These are phyloP conservation scores for Cladosporium austrohemisphaericum DNA, from an alignment of 2,329 filamentous ascomycete species.

Conservation along the genomic window DNA sequence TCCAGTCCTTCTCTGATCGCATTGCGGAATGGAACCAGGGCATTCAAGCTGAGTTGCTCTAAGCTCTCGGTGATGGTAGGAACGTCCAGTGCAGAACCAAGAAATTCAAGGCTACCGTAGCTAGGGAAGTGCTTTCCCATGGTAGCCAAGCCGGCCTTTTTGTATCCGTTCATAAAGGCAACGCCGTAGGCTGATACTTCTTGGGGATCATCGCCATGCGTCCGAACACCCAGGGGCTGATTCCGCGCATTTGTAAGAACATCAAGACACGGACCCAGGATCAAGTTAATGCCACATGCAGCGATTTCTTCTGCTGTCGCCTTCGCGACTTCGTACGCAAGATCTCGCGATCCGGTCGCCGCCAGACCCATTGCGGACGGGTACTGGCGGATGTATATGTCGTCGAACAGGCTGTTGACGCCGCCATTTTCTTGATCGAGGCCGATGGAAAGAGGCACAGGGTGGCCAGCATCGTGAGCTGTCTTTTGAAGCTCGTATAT, in stretches of 20 bases:
- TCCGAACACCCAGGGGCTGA: conserved; percentile 84
- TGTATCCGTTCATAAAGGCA: conserved; percentile 86
- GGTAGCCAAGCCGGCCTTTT: conserved; percentile 81
- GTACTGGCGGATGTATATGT: conserved; percentile 93
- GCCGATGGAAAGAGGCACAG: conserved; percentile 82
- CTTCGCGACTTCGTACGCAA: conserved; percentile 87
- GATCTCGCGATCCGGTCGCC: conserved; percentile 78
- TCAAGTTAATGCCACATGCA: conserved; percentile 92
- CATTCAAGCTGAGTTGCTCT: conserved; percentile 87
- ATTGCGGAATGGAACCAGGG: conserved; percentile 85
- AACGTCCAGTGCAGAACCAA: conserved; percentile 85
- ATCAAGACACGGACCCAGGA: conserved; percentile 88
- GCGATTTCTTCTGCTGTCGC: conserved; percentile 89
- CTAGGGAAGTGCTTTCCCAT: conserved; percentile 97
- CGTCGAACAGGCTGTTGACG: conserved; percentile 93
- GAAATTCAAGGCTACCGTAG: conserved; percentile 90
- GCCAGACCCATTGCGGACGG: conserved; percentile 95
- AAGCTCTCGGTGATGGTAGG: conserved; percentile 93
- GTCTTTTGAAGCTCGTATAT: conserved; percentile 91
- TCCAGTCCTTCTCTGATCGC: conserved; percentile 83
- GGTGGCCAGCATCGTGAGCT: conserved; percentile 84
- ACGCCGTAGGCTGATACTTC: conserved; percentile 92
- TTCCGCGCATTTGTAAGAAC: conserved; percentile 90
- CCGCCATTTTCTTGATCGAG: conserved; percentile 97
- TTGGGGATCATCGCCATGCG: conserved; percentile 87